Base-by-base conservation (phyloP, 2,329 filamentous ascomycete species). In the Fusarium dlaminii region DNA sequence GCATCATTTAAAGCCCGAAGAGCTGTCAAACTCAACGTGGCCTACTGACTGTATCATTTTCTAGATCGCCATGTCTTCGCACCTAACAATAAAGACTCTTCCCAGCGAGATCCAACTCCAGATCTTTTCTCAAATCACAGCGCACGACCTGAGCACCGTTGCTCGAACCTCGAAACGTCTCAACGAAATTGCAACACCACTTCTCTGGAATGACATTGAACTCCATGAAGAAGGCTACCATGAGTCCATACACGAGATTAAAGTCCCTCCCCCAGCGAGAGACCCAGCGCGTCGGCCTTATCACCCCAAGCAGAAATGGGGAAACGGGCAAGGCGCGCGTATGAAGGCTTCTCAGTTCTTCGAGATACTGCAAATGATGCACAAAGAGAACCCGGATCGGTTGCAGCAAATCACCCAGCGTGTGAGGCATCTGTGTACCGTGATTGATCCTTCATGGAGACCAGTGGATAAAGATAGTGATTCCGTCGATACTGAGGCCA, bases 191-290 rank as follows among this genome's bases (percentile, higher is more conserved):
- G 27, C 32, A 8, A 62, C 45, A 29, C 62, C 74, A 5, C 56
- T 62, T 6, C 24, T 77, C 13, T 77, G 75, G 75, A 43, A 40
- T 29, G 48, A 74, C 6, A 60, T 77, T 45, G 75, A 77, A 24
- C 36, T 72, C 12, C 75, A 77, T 5, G 9, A 48, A 5, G 11
- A 22, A 2, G 64, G 70, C 5, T 74, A 55, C 8, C 75, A 77
- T 27, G 67, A 63, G 17, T 49, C 49, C 18, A 42, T 9, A 0
- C 12, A n/a, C 15, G 45, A 75, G 30, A 6, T 66, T 0, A 61
- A 61, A 3, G 6, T 43, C 0, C 74, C 74, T 10, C 40, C 64
- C 4, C 72, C 74, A 8, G 32, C 59, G 1, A 61, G 54, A 8
- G 6, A 46, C 9, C 49, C 69, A 1, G 24, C 10, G 4, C 22